These are phyloP conservation scores for Vigna hirtella DNA, from an alignment of 306 rosid genomes.

Conservation along the genomic window DNA sequence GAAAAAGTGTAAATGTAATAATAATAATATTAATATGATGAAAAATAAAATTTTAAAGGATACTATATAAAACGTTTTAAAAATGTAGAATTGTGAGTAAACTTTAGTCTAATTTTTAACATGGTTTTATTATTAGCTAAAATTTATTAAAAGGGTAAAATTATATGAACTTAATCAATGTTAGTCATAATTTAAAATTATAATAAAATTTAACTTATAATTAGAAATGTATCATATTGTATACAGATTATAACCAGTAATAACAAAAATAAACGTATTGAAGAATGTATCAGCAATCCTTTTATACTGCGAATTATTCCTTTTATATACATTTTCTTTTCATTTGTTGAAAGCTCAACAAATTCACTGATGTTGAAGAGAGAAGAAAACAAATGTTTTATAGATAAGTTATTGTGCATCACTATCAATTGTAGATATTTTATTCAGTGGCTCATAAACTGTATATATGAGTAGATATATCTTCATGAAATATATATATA, in stretches of 20 bases:
- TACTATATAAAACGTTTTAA: background rate
- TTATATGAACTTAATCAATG: background rate
- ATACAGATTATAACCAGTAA: background rate
- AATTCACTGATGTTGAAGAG: slow-evolving; percentile 19
- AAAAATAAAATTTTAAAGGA: background rate
- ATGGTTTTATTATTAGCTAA: background rate
- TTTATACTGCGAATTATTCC: background rate
- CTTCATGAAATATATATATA: too few species aligned
- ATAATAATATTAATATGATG: background rate
- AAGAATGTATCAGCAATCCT: background rate
- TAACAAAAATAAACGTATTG: background rate
- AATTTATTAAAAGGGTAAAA: background rate
- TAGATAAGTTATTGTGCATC: slow-evolving; percentile 7
- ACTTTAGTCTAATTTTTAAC: background rate
- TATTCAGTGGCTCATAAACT: background rate
- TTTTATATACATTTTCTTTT: background rate
- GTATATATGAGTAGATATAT: too few species aligned
- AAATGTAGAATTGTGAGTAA: background rate
- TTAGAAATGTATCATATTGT: background rate
- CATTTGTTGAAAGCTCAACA: background rate
- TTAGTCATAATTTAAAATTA: background rate
- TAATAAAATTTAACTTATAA: background rate
- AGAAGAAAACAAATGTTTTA: background rate
- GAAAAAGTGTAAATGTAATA: background rate
- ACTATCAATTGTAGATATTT: slow-evolving; percentile 6